A percentile compares a stretch with the other conserved stretches of the same genome.
Conservation (phyloP, 345 rosid genomes). For the Hypericum perforatum region DNA sequence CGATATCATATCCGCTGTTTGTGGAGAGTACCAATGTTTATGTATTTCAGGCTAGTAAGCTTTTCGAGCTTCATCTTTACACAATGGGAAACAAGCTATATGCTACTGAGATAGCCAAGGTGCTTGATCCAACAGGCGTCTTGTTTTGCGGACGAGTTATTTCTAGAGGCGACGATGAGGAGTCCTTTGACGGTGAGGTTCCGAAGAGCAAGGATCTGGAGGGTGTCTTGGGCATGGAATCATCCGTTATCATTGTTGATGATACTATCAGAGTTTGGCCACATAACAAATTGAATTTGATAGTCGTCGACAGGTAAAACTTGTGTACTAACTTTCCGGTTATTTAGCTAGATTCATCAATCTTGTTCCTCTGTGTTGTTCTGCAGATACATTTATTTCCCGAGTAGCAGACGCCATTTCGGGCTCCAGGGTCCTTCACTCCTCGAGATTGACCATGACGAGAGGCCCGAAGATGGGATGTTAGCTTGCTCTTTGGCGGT, state of each 20-base stretch:
- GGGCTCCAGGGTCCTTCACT: slow-evolving; percentile 97
- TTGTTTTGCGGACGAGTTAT: slow-evolving; percentile 90
- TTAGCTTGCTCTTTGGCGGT: slow-evolving; percentile 90
- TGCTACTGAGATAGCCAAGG: slow-evolving; percentile 99
- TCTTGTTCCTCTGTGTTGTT: background rate
- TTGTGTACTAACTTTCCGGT: background rate
- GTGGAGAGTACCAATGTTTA: slow-evolving; percentile 7
- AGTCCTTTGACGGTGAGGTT: slow-evolving; percentile 65
- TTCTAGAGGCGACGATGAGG: slow-evolving; percentile 94
- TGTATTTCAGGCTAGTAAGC: slow-evolving; percentile 68
- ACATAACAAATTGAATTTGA: slow-evolving; percentile 76
- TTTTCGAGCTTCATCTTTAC: slow-evolving; percentile 88
- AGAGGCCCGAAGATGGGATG: slow-evolving; percentile 95
- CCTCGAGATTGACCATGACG: slow-evolving; percentile 94
- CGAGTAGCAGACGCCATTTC: slow-evolving; percentile 94
- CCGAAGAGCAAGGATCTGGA: slow-evolving; percentile 96
- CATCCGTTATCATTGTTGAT: slow-evolving; percentile 84
- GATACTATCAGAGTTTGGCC: slow-evolving; percentile 99
- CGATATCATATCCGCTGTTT: background rate
- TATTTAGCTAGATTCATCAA: background rate
- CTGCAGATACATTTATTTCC: slow-evolving; percentile 89
- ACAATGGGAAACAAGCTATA: slow-evolving; percentile 98
- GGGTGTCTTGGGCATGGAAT: slow-evolving; percentile 98
- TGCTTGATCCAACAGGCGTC: slow-evolving; percentile 83
- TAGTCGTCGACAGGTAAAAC: slow-evolving; percentile 82